Conservation (phyloP, 306 rosid species). For the Canavalia gladiata region DNA sequence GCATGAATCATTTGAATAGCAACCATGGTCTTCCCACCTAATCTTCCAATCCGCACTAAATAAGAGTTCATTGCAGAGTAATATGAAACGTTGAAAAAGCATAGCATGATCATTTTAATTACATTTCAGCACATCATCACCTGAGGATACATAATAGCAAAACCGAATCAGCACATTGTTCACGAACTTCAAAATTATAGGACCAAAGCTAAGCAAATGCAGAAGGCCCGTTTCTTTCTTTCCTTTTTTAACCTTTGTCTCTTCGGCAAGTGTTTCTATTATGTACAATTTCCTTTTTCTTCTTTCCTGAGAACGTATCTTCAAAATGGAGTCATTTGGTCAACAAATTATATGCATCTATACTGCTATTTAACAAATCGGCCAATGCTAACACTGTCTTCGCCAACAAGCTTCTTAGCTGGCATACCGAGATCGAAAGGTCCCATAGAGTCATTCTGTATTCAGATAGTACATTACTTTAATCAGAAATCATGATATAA, state of each 20-base stretch:
- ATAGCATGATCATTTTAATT: slow-evolving; percentile 1
- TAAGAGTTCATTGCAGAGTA: neutral
- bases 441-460: slow-evolving; percentile 80
- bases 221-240: slow-evolving; percentile 21
- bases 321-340: slow-evolving; percentile 36
- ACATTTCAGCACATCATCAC: slow-evolving; percentile 25
- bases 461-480: slow-evolving; percentile 32
- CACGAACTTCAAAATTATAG: slow-evolving; percentile 17
- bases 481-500: slow-evolving; percentile 27
- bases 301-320: slow-evolving; percentile 28
- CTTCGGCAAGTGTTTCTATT: slow-evolving; percentile 33
- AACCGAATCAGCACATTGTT: neutral
- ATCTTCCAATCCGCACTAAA: slow-evolving; percentile 10
- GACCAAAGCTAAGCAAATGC: neutral
- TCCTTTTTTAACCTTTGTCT: neutral
- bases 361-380: slow-evolving; percentile 64
- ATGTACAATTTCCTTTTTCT: slow-evolving; percentile 41
- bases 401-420: slow-evolving; percentile 59
- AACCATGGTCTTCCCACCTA: neutral
- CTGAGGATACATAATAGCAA: slow-evolving; percentile 5
- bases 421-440: slow-evolving; percentile 88
- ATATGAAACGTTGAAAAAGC: slow-evolving; percentile 19
- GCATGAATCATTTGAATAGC: neutral
- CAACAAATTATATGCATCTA: slow-evolving; percentile 43
- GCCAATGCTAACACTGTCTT: slow-evolving; percentile 56